Evolutionary conservation across 1,284 basidiomycete genomes (phyloP), one percentile per base, ranked within the genome.

Genomic region (Trichosporon inkin): DNA sequence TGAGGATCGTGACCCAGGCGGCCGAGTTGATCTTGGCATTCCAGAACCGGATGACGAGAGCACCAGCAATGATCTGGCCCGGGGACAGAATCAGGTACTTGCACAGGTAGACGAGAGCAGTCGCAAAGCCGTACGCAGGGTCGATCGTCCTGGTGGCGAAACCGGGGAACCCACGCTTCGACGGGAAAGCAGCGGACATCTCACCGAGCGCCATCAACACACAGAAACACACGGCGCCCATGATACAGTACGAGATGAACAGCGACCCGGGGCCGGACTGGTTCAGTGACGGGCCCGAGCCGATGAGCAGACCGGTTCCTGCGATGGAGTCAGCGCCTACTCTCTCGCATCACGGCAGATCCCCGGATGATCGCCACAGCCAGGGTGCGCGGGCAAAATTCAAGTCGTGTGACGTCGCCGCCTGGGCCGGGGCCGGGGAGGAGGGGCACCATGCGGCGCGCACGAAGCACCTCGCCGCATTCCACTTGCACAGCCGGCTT

Each of bases 251-350:
- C 1, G 78, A 74, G 47, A 82, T 71, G 61, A 82, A 74, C 13
- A 82, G 71, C 17, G 73, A 74, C 0, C 70, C 78, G 0, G 81
- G 81, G 7, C 81, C 81, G 34, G 77, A 79, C 55, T 75, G 68
- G 10, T 72, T 68, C 10, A 82, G 67, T 55, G 74, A 77, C 0
- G 68, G 68, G 41, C 80, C 81, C 6, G 78, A 83, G 47, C 88
- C 88, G 66, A 90, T 89, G 65, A 90, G 86, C 17, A 90, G 79
- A 71, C 89, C 89, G 22, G 88, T 89, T 40, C 63, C 63, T 64
- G 56, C 10, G 37, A 32, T 8, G 32, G 19, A 16, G 58, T 60
- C 24, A 58, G 57, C 54, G 13, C 22, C 4, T 22, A 22, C n/a
- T 32, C 44, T 47, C 44, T 32, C 5, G 16, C 14, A 28, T n/a